Evolutionary conservation across 2,329 filamentous ascomycete species (phyloP), one percentile per base, ranked within the genome.

Genomic region (Pseudogymnoascus sp.): DNA sequence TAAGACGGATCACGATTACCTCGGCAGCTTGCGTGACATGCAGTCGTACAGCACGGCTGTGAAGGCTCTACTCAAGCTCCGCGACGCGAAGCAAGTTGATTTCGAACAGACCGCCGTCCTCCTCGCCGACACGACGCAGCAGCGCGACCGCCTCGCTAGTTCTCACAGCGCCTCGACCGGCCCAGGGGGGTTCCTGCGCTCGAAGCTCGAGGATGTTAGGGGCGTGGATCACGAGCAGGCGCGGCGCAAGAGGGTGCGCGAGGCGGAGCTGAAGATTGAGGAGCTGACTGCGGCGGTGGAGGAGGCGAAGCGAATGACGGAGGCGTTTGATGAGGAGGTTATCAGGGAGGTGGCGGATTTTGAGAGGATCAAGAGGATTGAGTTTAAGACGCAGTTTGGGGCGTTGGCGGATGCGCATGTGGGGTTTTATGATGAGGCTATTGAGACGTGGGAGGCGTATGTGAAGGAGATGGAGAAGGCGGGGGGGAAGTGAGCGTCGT

Each of bases 41-140:
- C 90, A 95, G 69, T 88, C 92, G 27, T 99, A 97, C 75, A 93
- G 92, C 67, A 78, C 84, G n/a, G 88, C 92, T 0, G 79, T 97
- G 55, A 96, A 96, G 75, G 82, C 85, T 25, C 86, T 99, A 4
- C 85, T 99, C 66, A 96, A 96, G 74, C 90, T 90, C 1, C 87
- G 94, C 36, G 94, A 99, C 77, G 92, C 95, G 77, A 99, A 99
- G 74, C 94, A 99, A 74, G 87, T 99, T 63, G 94, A 99, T 77
- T 96, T 93, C 71, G 94, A 99, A 76, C 92, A 91, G 67, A 82
- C 99, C 35, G 96, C 92, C 29, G 93, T 97, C 73, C 97, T 97
- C 74, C 88, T 97, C 61, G 90, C 90, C 77, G 96, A 96, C 74
- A 91, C 90, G 0, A 91, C 90, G 2, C 78, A 86, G 3, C 94